Conservation (phyloP, 345 rosid genomes). For the Sonneratia caseolaris region DNA sequence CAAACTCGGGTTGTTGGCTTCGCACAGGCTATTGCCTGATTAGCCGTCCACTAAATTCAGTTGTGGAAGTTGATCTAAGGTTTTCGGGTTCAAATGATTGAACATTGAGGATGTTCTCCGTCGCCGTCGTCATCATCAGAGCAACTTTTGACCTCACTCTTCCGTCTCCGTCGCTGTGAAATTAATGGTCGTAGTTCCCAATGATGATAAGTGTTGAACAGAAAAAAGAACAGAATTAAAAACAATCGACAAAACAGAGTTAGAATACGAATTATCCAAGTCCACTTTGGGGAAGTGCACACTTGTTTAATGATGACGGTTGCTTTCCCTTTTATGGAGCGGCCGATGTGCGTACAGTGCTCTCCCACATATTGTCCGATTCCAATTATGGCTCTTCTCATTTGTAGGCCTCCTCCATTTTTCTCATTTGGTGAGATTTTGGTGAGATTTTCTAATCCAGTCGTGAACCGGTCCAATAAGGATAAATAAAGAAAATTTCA, state of each 20-base stretch:
- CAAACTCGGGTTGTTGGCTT: slow-evolving; percentile 12
- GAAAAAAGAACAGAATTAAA: not conserved
- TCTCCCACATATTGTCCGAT: not conserved
- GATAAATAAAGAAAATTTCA: no score
- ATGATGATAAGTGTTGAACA: slow-evolving; percentile 16
- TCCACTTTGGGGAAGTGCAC: slow-evolving; percentile 34
- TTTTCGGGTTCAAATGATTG: not conserved
- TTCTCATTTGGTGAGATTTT: no score
- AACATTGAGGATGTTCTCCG: slow-evolving; percentile 1
- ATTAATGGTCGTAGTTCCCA: slow-evolving; percentile 4
- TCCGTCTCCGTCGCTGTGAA: no score
- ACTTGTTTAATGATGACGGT: not conserved
- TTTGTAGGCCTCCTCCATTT: no score
- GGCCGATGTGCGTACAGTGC: slow-evolving; percentile 2
- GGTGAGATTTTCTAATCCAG: no score
- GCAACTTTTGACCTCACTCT: no score
- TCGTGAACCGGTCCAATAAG: no score
- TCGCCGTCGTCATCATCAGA: not conserved
- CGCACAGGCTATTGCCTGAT: slow-evolving; percentile 14
- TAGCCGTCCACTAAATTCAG: not conserved
- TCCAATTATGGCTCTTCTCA: not conserved
- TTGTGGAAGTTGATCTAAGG: no score
- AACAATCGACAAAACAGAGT: no score
- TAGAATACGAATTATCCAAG: not conserved
- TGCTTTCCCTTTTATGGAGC: slow-evolving; percentile 34